Conservation (phyloP, 192 early-diverging fungal species). For the Coemansia sp. region DNA sequence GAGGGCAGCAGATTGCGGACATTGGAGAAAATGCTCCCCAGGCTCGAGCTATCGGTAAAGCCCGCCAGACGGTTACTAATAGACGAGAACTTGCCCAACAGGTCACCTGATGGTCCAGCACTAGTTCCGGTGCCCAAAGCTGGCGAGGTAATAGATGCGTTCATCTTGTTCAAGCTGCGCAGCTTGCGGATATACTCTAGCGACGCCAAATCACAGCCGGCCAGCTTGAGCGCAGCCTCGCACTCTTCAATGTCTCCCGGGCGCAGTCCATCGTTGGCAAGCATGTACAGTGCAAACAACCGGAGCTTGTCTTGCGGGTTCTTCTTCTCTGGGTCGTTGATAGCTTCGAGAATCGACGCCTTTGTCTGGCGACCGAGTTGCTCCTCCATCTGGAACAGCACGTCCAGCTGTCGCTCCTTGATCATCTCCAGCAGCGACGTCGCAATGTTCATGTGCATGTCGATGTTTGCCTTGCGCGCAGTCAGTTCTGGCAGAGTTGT, state of each 20-base stretch:
- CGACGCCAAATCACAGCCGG: constrained; percentile 71
- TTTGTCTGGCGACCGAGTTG: constrained; percentile 76
- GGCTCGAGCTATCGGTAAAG: constrained; percentile 65
- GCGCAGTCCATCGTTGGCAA: constrained; percentile 67
- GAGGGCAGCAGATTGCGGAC: constrained; percentile 94
- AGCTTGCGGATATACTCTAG: constrained; percentile 82
- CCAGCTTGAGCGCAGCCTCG: constrained; percentile 70
- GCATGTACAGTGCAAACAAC: constrained; percentile 83
- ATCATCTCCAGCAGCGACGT: constrained; percentile 84
- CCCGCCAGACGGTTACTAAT: constrained; percentile 72
- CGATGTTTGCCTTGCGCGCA: constrained; percentile 85
- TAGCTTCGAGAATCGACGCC: constrained; percentile 71
- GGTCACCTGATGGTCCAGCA: constrained; percentile 23
- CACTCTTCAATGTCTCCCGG: constrained; percentile 83
- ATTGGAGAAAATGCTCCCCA: constrained; percentile 75
- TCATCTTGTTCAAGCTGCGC: constrained; percentile 41
- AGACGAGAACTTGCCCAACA: constrained; percentile 62
- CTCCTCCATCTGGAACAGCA: constrained; percentile 93
- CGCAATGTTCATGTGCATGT: constrained; percentile 99
- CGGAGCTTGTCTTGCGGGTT: constrained; percentile 85
- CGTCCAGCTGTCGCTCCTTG: constrained; percentile 90
- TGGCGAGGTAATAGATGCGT: constrained; percentile 23
- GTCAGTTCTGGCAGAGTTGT: constrained; percentile 93
- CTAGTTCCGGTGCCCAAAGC: constrained; percentile 4
- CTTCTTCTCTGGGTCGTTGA: constrained; percentile 81